Conservation (phyloP, 257 asterid species). For the Jacaranda mimosifolia region DNA sequence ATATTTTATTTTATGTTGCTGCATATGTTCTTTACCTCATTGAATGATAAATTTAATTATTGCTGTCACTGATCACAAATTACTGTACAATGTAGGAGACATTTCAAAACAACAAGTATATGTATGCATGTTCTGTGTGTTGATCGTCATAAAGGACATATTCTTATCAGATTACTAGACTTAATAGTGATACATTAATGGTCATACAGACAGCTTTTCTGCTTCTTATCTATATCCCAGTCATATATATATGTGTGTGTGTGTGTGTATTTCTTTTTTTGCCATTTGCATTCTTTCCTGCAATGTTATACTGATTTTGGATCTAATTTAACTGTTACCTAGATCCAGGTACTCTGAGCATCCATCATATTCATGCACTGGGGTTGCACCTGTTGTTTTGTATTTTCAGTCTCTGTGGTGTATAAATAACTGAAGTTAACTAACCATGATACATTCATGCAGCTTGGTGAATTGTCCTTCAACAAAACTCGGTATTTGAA, state of each 20-base stretch:
- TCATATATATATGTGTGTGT: neutral
- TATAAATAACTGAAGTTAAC: slow-evolving; percentile 29
- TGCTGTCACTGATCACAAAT: neutral
- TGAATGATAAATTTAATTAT: neutral
- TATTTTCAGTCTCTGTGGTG: neutral
- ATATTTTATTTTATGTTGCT: neutral
- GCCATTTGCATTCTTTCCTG: neutral
- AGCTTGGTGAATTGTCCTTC: slow-evolving; percentile 93
- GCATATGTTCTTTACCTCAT: neutral
- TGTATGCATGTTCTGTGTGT: too few relatives aligned
- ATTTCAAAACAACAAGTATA: too few relatives aligned
- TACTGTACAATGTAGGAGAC: neutral
- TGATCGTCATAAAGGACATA: too few relatives aligned
- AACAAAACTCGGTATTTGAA: slow-evolving; percentile 88
- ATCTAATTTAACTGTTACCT: slow-evolving; percentile 11
- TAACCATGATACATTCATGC: slow-evolving; percentile 45
- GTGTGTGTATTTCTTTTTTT: too few relatives aligned
- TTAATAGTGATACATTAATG: slow-evolving; percentile 1
- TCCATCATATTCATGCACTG: neutral
- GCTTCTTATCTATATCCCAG: neutral
- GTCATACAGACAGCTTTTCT: slow-evolving; percentile 4
- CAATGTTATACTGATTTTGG: slow-evolving; percentile 13
- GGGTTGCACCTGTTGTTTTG: slow-evolving; percentile 15
- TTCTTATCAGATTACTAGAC: too few relatives aligned
- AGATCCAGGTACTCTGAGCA: neutral